phyloP scores from a whole-genome alignment of 805 yeast species.

The Danielozyma ontarioensis region DNA sequence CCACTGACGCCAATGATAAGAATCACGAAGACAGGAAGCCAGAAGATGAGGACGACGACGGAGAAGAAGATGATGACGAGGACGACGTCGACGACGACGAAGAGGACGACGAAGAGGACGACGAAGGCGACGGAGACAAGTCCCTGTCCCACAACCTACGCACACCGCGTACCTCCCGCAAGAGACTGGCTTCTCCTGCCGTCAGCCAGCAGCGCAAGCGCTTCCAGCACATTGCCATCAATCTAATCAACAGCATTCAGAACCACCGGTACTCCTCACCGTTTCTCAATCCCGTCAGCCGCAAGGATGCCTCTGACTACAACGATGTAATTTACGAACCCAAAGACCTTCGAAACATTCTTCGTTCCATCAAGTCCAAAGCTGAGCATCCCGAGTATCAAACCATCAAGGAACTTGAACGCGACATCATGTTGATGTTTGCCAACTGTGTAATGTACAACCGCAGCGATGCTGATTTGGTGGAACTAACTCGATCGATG shows the following conservation, averaged over 20 bases:
- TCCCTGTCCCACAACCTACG: not conserved
- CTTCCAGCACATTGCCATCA: slow-evolving; percentile 57
- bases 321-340: slow-evolving; percentile 58
- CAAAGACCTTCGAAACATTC: slow-evolving; percentile 61
- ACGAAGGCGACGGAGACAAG: not conserved
- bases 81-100: slow-evolving; percentile 5
- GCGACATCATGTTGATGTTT: slow-evolving; percentile 71
- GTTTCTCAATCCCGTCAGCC: slow-evolving; percentile 65
- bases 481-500: slow-evolving; percentile 63
- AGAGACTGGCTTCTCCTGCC: slow-evolving; percentile 10
- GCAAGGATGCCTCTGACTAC: slow-evolving; percentile 66
- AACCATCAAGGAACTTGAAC: slow-evolving; percentile 55
- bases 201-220: slow-evolving; percentile 36
- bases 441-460: slow-evolving; percentile 84
- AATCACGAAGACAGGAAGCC: slow-evolving; percentile 7
- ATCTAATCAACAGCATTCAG: slow-evolving; percentile 58
- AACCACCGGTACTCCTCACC: slow-evolving; percentile 72
- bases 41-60: slow-evolving; percentile 5
- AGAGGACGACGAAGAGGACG: slow-evolving; percentile 1
- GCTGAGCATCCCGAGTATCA: slow-evolving; percentile 38
- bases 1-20: slow-evolving; percentile 6
- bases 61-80: slow-evolving; percentile 2
- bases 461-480: slow-evolving; percentile 57
- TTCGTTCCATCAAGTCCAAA: slow-evolving; percentile 46
- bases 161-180: slow-evolving; percentile 1